Conservation (phyloP, 179 eudicot genomes). For the Carnegiea gigantea region DNA sequence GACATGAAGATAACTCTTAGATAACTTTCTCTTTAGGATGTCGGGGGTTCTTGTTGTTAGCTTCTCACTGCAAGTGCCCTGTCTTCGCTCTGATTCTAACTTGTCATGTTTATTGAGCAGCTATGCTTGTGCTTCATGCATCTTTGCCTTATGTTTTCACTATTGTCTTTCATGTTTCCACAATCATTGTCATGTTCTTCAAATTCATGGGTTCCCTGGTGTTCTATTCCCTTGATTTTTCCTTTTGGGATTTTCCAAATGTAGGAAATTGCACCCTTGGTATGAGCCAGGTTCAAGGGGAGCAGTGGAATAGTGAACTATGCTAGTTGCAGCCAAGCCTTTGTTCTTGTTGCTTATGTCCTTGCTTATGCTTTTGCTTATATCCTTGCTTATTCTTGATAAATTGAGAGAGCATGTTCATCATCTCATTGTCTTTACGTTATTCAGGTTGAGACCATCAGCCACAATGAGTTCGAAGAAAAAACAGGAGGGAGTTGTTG, state of each 20-base stretch:
- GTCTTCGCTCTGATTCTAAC: not conserved
- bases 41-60: not conserved
- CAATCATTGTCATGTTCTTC: not conserved
- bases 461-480: conserved; percentile 49
- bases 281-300: not conserved
- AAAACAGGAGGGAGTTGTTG: conserved; percentile 65
- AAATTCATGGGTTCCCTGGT: not conserved
- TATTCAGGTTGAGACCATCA: conserved; percentile 70
- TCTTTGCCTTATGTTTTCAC: not conserved
- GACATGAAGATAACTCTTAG: not conserved
- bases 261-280: not conserved
- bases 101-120: not conserved
- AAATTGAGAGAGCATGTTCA: not conserved
- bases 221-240: not conserved
- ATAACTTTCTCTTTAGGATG: not conserved
- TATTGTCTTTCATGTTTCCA: not conserved
- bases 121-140: not conserved
- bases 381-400: not conserved
- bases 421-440: conserved; percentile 1
- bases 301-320: not conserved
- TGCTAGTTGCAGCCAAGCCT: not conserved
- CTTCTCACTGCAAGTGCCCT: not conserved
- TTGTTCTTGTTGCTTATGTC: not conserved
- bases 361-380: not conserved
- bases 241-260: not conserved